Evolutionary conservation across 2,329 filamentous ascomycete species (phyloP).

Genomic region (Parastagonospora nodorum): DNA sequence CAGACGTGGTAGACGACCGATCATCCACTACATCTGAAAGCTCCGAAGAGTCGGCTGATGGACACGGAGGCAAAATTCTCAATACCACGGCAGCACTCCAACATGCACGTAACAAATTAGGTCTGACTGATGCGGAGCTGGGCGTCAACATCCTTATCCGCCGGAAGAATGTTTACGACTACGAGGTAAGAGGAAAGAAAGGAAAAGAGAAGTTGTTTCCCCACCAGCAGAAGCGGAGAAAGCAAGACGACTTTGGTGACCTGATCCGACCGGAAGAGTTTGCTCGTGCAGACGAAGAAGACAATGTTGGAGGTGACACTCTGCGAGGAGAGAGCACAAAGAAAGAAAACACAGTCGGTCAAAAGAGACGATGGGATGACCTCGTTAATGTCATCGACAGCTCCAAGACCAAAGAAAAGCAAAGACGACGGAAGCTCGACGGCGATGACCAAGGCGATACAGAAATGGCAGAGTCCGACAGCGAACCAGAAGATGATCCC

Average conservation of each 20-base stretch:
- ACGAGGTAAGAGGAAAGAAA: slow-evolving; percentile 87
- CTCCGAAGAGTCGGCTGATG: slow-evolving; percentile 82
- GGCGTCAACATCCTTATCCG: slow-evolving; percentile 90
- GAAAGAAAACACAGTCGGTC: slow-evolving; percentile 66
- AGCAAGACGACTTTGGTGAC: slow-evolving; percentile 91
- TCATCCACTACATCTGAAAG: slow-evolving; percentile 85
- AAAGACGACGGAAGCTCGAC: slow-evolving; percentile 63
- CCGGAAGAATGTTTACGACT: slow-evolving; percentile 90
- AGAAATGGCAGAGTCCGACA: slow-evolving; percentile 50
- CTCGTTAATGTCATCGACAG: slow-evolving; percentile 49
- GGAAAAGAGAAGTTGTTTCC: slow-evolving; percentile 93
- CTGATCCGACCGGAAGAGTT: slow-evolving; percentile 93
- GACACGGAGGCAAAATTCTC: slow-evolving; percentile 78
- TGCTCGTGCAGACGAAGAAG: slow-evolving; percentile 87
- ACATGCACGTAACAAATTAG: slow-evolving; percentile 78
- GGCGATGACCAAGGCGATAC: slow-evolving; percentile 32
- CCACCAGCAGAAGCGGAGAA: slow-evolving; percentile 76
- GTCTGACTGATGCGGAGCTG: slow-evolving; percentile 84
- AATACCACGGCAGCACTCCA: slow-evolving; percentile 86
- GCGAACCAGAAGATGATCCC: slow-evolving; percentile 56
- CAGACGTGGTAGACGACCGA: slow-evolving; percentile 79
- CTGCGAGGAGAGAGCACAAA: slow-evolving; percentile 58
- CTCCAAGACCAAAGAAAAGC: slow-evolving; percentile 49
- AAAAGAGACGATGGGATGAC: slow-evolving; percentile 95
- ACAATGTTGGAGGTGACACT: slow-evolving; percentile 72